These are phyloP conservation scores for Clarireedia hainanense DNA, from an alignment of 2,329 filamentous ascomycete species.

Conservation along the genomic window DNA sequence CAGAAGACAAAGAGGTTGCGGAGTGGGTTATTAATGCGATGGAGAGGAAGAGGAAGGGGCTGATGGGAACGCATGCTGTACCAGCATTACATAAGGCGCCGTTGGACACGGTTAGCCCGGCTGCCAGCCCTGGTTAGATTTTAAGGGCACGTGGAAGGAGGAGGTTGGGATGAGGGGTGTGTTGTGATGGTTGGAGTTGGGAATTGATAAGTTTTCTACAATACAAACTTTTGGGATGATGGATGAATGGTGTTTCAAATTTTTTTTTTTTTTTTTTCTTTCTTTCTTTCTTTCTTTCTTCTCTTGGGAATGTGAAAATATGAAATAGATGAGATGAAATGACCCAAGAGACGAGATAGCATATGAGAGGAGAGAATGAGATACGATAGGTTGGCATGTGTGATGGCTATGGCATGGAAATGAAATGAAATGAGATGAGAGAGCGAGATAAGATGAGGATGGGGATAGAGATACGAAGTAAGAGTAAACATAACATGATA, in stretches of 20 bases:
- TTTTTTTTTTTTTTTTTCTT: no score
- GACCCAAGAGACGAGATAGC: background rate
- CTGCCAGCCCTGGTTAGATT: slow-evolving; percentile 11
- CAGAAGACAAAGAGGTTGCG: slow-evolving; percentile 72
- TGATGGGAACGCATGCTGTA: slow-evolving; percentile 46
- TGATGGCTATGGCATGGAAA: background rate
- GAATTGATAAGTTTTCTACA: no score
- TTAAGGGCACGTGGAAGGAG: background rate
- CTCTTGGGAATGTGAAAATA: background rate
- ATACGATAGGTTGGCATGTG: background rate
- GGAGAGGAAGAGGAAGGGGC: slow-evolving; percentile 54
- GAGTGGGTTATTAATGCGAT: slow-evolving; percentile 73
- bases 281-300: no score
- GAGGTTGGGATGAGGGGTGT: background rate
- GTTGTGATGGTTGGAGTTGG: background rate
- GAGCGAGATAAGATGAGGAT: no score
- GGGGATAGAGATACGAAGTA: no score
- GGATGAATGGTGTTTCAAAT: background rate
- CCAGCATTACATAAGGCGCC: slow-evolving; percentile 86
- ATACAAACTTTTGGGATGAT: background rate
- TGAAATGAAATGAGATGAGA: background rate
- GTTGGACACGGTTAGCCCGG: slow-evolving; percentile 61
- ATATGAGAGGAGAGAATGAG: background rate
- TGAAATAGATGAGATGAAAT: background rate
- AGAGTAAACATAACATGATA: no score